Conservation (phyloP, 805 yeast species). For the Danielia reshetovae region DNA sequence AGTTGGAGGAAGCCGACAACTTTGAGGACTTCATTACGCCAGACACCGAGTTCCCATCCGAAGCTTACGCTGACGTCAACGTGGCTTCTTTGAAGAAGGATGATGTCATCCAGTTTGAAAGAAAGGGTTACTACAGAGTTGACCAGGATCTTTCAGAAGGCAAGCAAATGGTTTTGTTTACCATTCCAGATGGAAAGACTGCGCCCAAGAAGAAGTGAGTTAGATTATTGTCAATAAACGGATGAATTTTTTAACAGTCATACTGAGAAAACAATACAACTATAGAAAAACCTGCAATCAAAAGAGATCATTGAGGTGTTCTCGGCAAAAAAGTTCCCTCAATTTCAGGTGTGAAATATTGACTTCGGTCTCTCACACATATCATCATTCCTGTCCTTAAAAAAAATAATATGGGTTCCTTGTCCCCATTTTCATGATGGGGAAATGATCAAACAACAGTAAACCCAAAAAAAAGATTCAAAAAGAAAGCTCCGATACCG, state of each 20-base stretch:
- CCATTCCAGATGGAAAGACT: constrained; percentile 92
- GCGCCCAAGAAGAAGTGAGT: constrained; percentile 32
- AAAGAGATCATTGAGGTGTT: no score
- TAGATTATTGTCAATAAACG: no score
- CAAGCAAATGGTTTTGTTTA: constrained; percentile 72
- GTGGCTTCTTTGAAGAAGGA: constrained; percentile 74
- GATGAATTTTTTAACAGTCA: no score
- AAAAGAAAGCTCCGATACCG: constrained; percentile 60
- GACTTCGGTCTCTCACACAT: no score
- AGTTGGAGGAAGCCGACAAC: constrained; percentile 89
- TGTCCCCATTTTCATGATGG: not conserved
- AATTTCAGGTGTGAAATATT: no score
- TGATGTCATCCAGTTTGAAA: constrained; percentile 89
- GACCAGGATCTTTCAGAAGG: constrained; percentile 58
- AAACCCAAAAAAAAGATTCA: not conserved
- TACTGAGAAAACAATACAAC: no score
- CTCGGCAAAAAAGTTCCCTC: no score
- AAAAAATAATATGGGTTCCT: not conserved
- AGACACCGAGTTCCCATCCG: constrained; percentile 75
- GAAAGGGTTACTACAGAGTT: constrained; percentile 92
- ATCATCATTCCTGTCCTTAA: no score
- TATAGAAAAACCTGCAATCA: no score
- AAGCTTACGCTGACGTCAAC: constrained; percentile 78
- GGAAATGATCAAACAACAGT: no score
- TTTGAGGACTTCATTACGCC: constrained; percentile 90